Evolutionary conservation across 2,329 filamentous ascomycete species (phyloP), one percentile per base, ranked within the genome.

Genomic region (Daldinia sp.): DNA sequence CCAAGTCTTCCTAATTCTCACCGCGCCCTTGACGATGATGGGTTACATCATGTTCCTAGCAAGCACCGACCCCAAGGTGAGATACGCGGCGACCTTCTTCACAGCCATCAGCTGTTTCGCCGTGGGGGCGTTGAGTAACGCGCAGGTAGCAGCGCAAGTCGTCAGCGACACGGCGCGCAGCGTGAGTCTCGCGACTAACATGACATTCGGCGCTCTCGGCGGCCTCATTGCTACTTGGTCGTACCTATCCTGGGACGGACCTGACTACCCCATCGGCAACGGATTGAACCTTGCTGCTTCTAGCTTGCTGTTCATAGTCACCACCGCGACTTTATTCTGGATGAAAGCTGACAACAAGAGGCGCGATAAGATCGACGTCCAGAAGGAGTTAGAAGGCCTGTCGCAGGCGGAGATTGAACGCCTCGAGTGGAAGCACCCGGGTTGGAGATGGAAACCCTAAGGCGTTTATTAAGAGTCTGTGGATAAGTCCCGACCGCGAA

Each of bases 131-230:
- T 81, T 92, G 10, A 85, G 83, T 68, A 91, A 90, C 65, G 89
- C 89, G 0, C 84, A 91, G 57, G 86, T 85, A 0, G 86, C 88
- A 0, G 89, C 88, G 5, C 92, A 92, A 67, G 88, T 92, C 0
- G 83, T 91, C 6, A 87, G 86, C 3, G 90, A 92, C 68, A 90
- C 90, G 0, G 87, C 90, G 0, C 83, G 89, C 11, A 86, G 85
- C 8, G 83, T 87, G 0, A 88, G 87, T 3, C 90, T 92, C 43
- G 88, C 85, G 9, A 85, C 83, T 0, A 87, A 86, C 54, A 87
- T 92, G 71, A 91, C 92, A 88, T 78, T 90, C 21, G 90, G 89
- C 25, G 92, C 91, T 56, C 73, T 92, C n/a, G 90, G 90, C 1
- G 90, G 89, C 0, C 74, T 92, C 30, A 82, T 90, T 60, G 83